Evolutionary conservation across 2,329 filamentous ascomycete genomes (phyloP), one percentile per base, ranked within the genome.

Genomic region (Waltergamsia citrina): DNA sequence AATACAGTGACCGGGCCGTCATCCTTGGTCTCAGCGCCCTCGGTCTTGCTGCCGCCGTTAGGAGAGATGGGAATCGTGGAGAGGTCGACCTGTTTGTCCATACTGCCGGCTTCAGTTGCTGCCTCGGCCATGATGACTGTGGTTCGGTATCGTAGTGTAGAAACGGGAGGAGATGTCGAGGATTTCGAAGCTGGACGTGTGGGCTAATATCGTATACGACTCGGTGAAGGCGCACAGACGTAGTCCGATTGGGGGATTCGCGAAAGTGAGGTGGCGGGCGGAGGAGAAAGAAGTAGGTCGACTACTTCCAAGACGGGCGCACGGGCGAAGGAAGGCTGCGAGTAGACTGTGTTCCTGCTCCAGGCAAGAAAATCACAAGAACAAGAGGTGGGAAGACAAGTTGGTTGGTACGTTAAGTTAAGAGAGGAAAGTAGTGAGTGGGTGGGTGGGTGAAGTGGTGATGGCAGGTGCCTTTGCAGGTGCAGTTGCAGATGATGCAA

Each of bases 1-100:
- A 98, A 98, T 48, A 98, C 90, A 30, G 92, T 98, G 51, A 94
- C 72, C 33, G 83, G 69, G 44, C 61, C 62, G 43, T 67, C 63
- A 35, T 59, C 60, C 36, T 69, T 67, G 43, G 63, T 59, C 36
- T 66, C 59, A 39, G 61, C 53, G 48, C 63, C 60, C 40, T 68
- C 65, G 37, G 68, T 62, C 39, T 67, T 54, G n/a, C n/a, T n/a
- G n/a, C n/a, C n/a, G 52, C 73, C 73, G 46, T 72, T 71, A 34
- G 75, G 76, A 33, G 74, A 78, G 56, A 81, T 72, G 46, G 77
- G 77, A 39, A 81, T 81, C 33, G 76, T 80, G 39, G 74, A 77
- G 40, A 81, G 65, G 46, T 81, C 77, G 56, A 81, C 77, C 55
- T 77, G 76, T 49, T 73, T 50, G 47, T 63, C 59, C 53, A 63